A percentile compares a stretch with the other conserved stretches of the same genome.
These are phyloP conservation scores for Entophlyctis helioformis DNA, from an alignment of 192 early-diverging fungal species.

Conservation along the genomic window DNA sequence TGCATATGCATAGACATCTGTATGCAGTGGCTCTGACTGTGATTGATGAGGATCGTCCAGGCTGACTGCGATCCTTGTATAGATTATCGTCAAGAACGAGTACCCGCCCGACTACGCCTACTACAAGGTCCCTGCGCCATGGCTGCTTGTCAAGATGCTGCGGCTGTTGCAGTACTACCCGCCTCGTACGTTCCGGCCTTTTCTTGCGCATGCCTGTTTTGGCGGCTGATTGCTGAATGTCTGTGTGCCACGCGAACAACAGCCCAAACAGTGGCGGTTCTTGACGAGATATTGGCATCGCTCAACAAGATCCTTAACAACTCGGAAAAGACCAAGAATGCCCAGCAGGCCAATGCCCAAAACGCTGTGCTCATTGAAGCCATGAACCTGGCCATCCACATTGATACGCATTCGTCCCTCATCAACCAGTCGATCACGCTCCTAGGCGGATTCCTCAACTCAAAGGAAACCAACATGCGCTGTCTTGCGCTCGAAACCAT, in stretches of 20 bases:
- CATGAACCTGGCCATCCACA: constrained; percentile 86
- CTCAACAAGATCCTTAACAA: constrained; percentile 64
- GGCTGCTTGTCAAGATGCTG: constrained; percentile 95
- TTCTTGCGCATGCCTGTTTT: too few species aligned
- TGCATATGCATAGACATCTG: background rate
- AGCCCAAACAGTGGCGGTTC: too few species aligned
- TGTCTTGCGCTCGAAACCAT: constrained; percentile 96
- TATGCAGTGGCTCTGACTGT: background rate
- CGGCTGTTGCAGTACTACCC: constrained; percentile 93
- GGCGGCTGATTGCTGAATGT: too few species aligned
- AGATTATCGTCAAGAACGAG: constrained; percentile 78
- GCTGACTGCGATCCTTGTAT: background rate
- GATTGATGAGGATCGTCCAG: too few species aligned
- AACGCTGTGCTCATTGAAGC: constrained; percentile 97
- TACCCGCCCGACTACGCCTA: constrained; percentile 82
- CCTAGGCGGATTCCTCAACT: constrained; percentile 80
- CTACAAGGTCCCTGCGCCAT: constrained; percentile 95
- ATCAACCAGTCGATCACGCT: constrained; percentile 73
- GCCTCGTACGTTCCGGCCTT: too few species aligned
- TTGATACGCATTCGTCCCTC: constrained; percentile 79
- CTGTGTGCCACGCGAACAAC: too few species aligned
- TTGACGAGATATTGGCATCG: too few species aligned
- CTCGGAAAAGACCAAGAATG: constrained; percentile 85
- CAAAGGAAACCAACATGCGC: constrained; percentile 95
- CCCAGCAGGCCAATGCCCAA: constrained; percentile 96